These are phyloP conservation scores for Linanthus parryae DNA, from an alignment of 148 eudicot genomes.

Conservation along the genomic window DNA sequence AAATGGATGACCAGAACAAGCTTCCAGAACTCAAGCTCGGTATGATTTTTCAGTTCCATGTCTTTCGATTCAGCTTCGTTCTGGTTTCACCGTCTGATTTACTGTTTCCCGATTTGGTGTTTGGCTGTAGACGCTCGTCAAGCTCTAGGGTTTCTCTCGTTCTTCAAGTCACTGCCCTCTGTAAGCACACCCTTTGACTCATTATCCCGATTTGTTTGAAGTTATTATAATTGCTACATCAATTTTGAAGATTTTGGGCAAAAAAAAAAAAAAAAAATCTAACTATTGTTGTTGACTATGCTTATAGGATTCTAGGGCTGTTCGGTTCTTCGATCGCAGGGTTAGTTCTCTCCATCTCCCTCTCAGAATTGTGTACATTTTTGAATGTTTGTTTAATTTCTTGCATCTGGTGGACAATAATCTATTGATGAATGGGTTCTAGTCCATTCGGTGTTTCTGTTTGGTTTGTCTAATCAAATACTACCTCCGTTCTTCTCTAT, in stretches of 20 bases:
- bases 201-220: too few species aligned
- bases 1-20: slow-evolving; percentile 70
- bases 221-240: too few species aligned
- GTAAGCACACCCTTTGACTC: slow-evolving; percentile 44
- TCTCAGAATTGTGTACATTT: too few species aligned
- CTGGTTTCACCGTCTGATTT: background rate
- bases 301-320: slow-evolving; percentile 68
- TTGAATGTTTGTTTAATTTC: too few species aligned
- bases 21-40: slow-evolving; percentile 96
- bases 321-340: slow-evolving; percentile 92
- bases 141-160: slow-evolving; percentile 94
- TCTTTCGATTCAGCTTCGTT: background rate
- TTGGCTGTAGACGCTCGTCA: slow-evolving; percentile 65
- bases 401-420: too few species aligned
- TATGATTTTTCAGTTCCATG: slow-evolving; percentile 20
- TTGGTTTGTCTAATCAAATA: too few species aligned
- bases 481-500: too few species aligned
- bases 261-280: too few species aligned
- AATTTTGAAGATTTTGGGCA: too few species aligned
- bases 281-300: slow-evolving; percentile 6
- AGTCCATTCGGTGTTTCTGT: too few species aligned
- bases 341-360: slow-evolving; percentile 29
- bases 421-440: too few species aligned
- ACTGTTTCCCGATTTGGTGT: background rate
- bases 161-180: slow-evolving; percentile 68